Evolutionary conservation across 345 rosid genomes (phyloP).

Genomic region (Linum tenue): DNA sequence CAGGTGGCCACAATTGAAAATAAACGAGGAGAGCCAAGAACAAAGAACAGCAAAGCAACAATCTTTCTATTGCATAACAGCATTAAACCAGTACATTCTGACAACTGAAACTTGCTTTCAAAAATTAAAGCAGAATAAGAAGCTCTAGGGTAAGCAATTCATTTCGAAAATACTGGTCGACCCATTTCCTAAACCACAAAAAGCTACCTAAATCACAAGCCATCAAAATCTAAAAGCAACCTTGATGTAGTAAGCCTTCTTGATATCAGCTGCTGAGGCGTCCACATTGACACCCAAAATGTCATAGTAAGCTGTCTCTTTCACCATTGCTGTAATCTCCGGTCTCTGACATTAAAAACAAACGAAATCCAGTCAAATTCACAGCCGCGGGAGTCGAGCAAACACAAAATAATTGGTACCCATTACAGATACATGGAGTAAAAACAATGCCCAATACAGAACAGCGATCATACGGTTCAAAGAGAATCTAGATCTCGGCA

Average conservation of each 20-base stretch:
- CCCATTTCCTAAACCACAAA: neutral
- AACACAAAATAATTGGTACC: too few relatives aligned
- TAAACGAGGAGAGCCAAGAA: too few relatives aligned
- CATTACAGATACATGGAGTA: too few relatives aligned
- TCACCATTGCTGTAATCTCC: neutral
- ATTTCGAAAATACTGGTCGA: neutral
- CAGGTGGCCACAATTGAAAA: neutral
- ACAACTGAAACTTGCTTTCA: neutral
- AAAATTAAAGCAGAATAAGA: too few relatives aligned
- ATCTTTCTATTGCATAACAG: neutral
- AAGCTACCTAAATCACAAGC: neutral
- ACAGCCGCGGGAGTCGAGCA: too few relatives aligned
- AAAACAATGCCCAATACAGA: too few relatives aligned
- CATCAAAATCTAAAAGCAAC: neutral
- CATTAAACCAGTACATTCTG: neutral
- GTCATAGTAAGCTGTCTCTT: neutral
- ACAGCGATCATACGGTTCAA: too few relatives aligned
- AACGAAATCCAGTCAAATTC: neutral
- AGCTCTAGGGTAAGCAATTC: too few relatives aligned
- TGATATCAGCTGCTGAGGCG: conserved; percentile 1
- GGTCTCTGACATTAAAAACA: neutral
- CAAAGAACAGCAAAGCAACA: neutral
- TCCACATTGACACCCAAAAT: neutral
- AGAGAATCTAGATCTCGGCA: too few relatives aligned
- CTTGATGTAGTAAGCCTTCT: conserved; percentile 4